Base-by-base conservation (phyloP, 495 filamentous ascomycete species). In the Aspergillus ostianus region DNA sequence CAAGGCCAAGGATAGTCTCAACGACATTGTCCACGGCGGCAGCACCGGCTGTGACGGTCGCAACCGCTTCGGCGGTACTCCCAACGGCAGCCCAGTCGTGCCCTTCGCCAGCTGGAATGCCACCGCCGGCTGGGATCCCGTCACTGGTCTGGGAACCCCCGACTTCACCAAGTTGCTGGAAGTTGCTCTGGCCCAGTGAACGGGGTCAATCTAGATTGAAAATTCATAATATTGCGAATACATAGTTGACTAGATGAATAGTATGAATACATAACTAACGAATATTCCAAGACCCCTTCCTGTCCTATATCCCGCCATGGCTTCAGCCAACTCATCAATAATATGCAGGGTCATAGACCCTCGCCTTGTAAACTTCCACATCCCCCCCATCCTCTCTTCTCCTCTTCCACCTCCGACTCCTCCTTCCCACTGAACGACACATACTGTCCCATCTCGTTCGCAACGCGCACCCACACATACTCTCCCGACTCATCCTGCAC, bases 11-110 rank as follows among this genome's bases (percentile, higher is more conserved):
- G 57, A 70, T 10, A 86, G 76, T 0, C 73, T 91, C 53, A 90
- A 80, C 15, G 90, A 93, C 62, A 84, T 93, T 51, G 77, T 77
- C 4, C 52, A 65, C 12, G 87, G 87, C 0, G 81, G 80, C 6
- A 85, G 82, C 41, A 78, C 73, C 0, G 89, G 89, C 1, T 92
- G 89, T 62, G 78, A 78, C 46, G 81, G 78, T 0, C 64, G 67
- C 5, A 66, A 70, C 29, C 76, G 78, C 0, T 84, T 81, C 47
- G 60, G 65, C 5, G 75, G 77, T 9, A 30, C 66, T 4, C 3
- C 59, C 3, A 77, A 77, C 53, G 75, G 75, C 2, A 64, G 71
- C 32, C 75, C 75, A 1, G 55, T 69, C 32, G 67, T 80, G 7
- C 73, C 76, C 12, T 69, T 55, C 51, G 77, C 77, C 2, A 73